phyloP scores from a whole-genome alignment of 73 alveolate genomes.

The Breviolum minutum region DNA sequence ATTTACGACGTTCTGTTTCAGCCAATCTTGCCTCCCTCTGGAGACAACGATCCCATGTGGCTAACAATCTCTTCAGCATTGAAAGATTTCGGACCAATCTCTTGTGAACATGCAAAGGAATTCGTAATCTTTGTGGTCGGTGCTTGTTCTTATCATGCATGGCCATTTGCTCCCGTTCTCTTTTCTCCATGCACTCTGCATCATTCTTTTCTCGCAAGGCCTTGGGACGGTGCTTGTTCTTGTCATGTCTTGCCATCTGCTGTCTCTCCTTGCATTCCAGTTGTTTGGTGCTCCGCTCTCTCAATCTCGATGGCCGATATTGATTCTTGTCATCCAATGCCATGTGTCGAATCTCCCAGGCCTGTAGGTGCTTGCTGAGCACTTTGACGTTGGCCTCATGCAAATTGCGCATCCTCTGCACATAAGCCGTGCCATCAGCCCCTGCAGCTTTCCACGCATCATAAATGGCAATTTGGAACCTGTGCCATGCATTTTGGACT shows the following conservation, averaged over 20 bases:
- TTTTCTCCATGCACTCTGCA: neutral
- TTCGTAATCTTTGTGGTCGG: neutral
- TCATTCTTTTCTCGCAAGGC: no score
- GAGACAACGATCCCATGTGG: neutral
- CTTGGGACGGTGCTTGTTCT: neutral
- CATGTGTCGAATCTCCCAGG: constrained; percentile 4
- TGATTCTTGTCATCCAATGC: neutral
- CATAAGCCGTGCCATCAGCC: neutral
- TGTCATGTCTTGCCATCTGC: neutral
- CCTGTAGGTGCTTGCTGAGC: neutral
- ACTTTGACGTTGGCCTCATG: neutral
- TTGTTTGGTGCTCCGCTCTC: neutral
- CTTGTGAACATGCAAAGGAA: neutral
- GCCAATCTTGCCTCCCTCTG: neutral
- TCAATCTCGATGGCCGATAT: neutral
- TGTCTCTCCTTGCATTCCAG: neutral
- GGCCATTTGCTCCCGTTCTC: neutral
- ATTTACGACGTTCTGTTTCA: neutral
- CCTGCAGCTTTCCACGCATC: neutral
- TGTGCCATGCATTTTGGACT: neutral
- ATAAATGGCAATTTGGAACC: neutral
- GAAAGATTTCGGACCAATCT: neutral
- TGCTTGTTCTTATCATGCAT: neutral
- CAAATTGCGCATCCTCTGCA: neutral
- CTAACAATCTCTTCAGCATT: neutral